Evolutionary conservation across 805 yeast genomes (phyloP), one percentile per base, ranked within the genome.

Genomic region (Lipomyces starkeyi): DNA sequence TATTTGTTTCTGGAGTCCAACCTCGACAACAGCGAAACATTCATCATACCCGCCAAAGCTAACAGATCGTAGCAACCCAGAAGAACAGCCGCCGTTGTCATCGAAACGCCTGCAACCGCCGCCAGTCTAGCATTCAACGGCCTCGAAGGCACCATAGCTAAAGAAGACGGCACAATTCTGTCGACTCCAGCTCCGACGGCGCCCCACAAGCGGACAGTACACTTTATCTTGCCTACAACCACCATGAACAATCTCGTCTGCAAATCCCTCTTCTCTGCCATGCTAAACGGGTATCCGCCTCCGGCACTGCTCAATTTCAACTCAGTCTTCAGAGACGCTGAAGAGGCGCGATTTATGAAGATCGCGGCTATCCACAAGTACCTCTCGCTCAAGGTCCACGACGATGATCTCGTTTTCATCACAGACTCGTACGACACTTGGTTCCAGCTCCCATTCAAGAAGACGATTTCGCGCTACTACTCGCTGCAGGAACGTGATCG

Each of bases 401-500:
- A 69, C 56, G 71, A 67, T 47, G 72, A 69, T 37, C 66, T 69
- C 37, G 72, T 69, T n/a, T 58, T 69, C 47, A 62, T 70, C 58
- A 62, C 65, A 65, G 73, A 70, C 65, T 58, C 69, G 11, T 69
- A 68, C 67, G 73, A 70, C 61, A 68, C 72, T 32, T 70, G 73
- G 73, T 70, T 70, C 61, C 73, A 70, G 61, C 65, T 70, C 22
- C 61, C 73, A 29, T 62, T 68, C 55, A 67, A 70, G 2, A 58
- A 63, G 56, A 54, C 65, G 3, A 47, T 70, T 34, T 34, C 56
- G 40, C 64, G 73, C 9, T 70, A 70, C 58, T 65, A 68, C 60
- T 40, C 52, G 34, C 37, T 65, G 11, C 73, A 70, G 58, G 67
- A 64, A 20, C 49, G 17, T 17, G 69, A 68, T 22, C 67, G 71